A percentile compares a stretch with the other conserved stretches of the same genome.
phyloP scores from a whole-genome alignment of 371 early-diverging fungal species.

The Mucor velutinosus region DNA sequence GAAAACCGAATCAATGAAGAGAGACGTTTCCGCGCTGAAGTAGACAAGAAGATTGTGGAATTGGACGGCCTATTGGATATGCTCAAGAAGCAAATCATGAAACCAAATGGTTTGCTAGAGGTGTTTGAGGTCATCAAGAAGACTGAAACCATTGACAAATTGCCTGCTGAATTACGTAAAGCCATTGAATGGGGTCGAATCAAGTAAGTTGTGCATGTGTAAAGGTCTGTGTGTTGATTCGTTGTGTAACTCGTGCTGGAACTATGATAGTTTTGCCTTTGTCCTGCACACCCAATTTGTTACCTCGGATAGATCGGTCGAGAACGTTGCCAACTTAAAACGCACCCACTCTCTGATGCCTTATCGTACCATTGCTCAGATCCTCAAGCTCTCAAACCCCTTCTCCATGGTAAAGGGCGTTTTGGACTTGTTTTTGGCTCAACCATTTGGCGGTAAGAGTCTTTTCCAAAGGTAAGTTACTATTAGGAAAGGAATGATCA shows the following conservation, averaged over 20 bases:
- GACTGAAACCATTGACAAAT: constrained; percentile 40
- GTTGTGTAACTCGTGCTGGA: not conserved
- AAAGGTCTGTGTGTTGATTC: not conserved
- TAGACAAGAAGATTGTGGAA: constrained; percentile 55
- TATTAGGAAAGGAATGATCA: not conserved
- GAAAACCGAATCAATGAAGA: constrained; percentile 49
- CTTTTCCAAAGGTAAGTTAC: constrained; percentile 56
- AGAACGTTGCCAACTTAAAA: constrained; percentile 57
- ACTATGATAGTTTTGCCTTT: constrained; percentile 56
- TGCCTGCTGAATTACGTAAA: constrained; percentile 55
- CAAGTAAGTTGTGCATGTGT: constrained; percentile 29
- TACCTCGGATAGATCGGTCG: constrained; percentile 59
- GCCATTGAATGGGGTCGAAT: constrained; percentile 69
- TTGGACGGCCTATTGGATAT: constrained; percentile 53
- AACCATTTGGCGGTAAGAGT: constrained; percentile 66
- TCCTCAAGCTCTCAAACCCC: constrained; percentile 66
- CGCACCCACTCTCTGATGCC: constrained; percentile 64
- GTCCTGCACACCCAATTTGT: constrained; percentile 63
- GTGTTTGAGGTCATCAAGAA: constrained; percentile 41
- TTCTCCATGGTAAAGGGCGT: constrained; percentile 65
- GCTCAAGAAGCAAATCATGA: constrained; percentile 56
- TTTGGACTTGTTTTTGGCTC: constrained; percentile 66
- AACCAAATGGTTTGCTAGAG: constrained; percentile 51
- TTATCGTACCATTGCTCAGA: constrained; percentile 58
- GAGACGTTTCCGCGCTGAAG: constrained; percentile 47